Conservation (phyloP, 202 grass and related monocot species). For the Brachypodium distachyon region DNA sequence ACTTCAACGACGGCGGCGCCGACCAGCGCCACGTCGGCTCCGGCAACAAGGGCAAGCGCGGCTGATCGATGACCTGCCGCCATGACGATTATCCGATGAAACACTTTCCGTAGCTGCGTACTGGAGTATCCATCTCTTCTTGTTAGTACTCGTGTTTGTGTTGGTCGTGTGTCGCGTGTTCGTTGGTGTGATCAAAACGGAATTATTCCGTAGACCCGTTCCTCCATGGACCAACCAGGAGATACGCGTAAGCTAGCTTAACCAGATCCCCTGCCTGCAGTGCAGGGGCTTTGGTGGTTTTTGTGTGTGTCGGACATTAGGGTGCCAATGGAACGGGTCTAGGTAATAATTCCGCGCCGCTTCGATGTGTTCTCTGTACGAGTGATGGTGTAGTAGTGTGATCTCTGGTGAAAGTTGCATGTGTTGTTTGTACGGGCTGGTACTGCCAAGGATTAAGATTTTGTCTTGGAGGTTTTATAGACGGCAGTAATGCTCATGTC, state of each 20-base stretch:
- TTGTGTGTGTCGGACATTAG: background rate
- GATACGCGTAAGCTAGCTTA: no score
- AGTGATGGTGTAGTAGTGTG: background rate
- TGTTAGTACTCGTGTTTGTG: background rate
- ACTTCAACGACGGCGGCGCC: constrained; percentile 42
- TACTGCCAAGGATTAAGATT: constrained; percentile 42
- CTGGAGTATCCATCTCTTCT: no score
- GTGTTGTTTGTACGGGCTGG: constrained; percentile 13
- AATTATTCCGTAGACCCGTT: constrained; percentile 57
- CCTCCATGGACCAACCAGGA: constrained; percentile 32
- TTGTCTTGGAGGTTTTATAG: constrained; percentile 33
- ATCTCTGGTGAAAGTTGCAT: background rate
- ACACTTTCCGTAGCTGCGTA: no score
- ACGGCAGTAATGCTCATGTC: constrained; percentile 24
- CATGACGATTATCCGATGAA: no score
- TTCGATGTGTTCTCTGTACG: background rate
- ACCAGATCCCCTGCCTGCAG: no score
- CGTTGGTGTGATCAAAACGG: constrained; percentile 10
- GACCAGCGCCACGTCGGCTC: constrained; percentile 21
- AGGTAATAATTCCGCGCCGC: constrained; percentile 46
- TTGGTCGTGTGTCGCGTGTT: background rate
- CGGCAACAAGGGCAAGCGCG: constrained; percentile 30
- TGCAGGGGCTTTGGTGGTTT: no score
- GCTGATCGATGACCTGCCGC: constrained; percentile 14
- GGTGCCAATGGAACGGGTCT: constrained; percentile 61